Base-by-base conservation (phyloP, 1,139 yeast genomes). In the Blastobotrys arbuscula region DNA sequence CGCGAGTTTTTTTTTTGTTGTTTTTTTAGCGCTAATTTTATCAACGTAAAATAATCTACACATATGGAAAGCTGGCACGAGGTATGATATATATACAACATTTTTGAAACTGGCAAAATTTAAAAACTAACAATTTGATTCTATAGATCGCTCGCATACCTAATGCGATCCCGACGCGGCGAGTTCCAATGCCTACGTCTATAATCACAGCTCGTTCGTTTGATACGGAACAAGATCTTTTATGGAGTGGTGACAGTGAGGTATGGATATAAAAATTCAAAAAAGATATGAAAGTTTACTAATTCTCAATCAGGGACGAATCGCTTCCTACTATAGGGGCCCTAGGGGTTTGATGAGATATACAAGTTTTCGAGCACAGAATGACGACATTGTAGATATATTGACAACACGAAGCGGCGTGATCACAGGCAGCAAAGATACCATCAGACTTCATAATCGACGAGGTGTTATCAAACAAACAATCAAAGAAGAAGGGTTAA, bases 231-330 rank as follows among this genome's bases (percentile, higher is more conserved):
- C 78, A 82, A 51, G 92, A 89, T 59, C 70, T 90, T 41, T 63
- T 90, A 2, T 92, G 97, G 97, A 74, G 83, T 3, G 96, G 96
- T n/a, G 92, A 85, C 62, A 69, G 75, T 10, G 65, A 63, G 34
- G 64, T 57, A 76, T 75, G 10, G 65, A 59, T 52, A 62, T 72
- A 39, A 39, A 12, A 12, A 39, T 4, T 38, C 15, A 31, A 15
- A 15, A 24, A 26, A 13, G 28, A 15, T n/a, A 45, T 50, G 59
- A n/a, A n/a, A n/a, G n/a, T n/a, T n/a, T n/a, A n/a, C n/a, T n/a
- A n/a, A n/a, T n/a, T n/a, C n/a, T n/a, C n/a, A n/a, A n/a, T 2
- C 61, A 67, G 57, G 83, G 83, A 8, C 66, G 69, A 47, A 63
- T 77, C 13, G 68, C 76, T 0, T 75, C 81, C 0, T 77, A 70